phyloP scores from a whole-genome alignment of 2,329 filamentous ascomycete species.

The Coniochaeta hoffmannii region DNA sequence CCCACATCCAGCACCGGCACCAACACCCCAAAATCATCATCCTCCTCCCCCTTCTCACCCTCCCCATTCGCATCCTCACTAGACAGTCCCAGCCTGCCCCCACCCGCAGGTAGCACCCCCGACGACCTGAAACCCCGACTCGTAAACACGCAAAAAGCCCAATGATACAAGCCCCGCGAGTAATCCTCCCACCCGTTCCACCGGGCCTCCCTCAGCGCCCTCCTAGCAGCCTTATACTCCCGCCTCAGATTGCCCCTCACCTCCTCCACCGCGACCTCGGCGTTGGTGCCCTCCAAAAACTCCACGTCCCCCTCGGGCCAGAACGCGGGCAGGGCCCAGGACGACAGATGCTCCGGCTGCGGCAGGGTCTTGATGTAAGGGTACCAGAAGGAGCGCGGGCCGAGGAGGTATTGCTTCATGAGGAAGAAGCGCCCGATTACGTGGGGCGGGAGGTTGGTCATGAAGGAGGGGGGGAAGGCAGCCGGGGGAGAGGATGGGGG shows the following conservation, averaged over 20 bases:
- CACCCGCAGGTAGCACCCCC: constrained; percentile 42
- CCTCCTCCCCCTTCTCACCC: constrained; percentile 17
- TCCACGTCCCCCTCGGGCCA: constrained; percentile 55
- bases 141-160: constrained; percentile 59
- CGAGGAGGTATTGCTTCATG: constrained; percentile 57
- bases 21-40: constrained; percentile 60
- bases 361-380: constrained; percentile 62
- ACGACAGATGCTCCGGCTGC: constrained; percentile 42
- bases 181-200: constrained; percentile 26
- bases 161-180: constrained; percentile 47
- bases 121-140: constrained; percentile 58
- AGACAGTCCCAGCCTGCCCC: too few species aligned
- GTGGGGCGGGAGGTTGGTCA: constrained; percentile 44
- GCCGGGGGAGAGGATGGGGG: constrained; percentile 12
- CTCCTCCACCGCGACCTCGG: constrained; percentile 39
- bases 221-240: constrained; percentile 37
- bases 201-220: constrained; percentile 24
- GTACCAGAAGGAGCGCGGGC: constrained; percentile 55
- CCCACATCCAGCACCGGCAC: constrained; percentile 65
- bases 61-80: constrained; percentile 8
- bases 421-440: constrained; percentile 62
- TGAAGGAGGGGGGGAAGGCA: constrained; percentile 40
- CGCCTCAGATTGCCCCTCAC: constrained; percentile 36
- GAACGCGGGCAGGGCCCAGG: constrained; percentile 53
- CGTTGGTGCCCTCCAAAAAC: constrained; percentile 47